Evolutionary conservation across 129 eudicot genomes (phyloP).

Genomic region (Centella asiatica): DNA sequence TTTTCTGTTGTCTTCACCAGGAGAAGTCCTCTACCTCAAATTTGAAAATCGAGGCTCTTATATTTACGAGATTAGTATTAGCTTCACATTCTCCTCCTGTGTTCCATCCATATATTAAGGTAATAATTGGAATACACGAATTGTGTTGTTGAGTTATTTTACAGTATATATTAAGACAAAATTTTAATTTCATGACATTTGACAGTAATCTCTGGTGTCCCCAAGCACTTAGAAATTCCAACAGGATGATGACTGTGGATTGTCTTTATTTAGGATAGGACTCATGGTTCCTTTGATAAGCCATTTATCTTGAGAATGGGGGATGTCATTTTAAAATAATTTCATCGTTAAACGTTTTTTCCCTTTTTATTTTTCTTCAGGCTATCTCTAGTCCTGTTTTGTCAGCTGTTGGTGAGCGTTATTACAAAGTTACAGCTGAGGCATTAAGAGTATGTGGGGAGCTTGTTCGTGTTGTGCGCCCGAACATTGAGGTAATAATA

Average conservation of each 20-base stretch:
- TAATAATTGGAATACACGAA: conserved; percentile 19
- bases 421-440: conserved; percentile 98
- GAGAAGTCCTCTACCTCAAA: conserved; percentile 95
- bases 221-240: no score
- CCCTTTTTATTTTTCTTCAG: conserved; percentile 22
- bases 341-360: no score
- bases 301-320: no score
- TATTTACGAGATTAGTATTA: conserved; percentile 82
- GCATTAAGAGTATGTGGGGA: conserved; percentile 99
- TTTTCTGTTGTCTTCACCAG: conserved; percentile 31
- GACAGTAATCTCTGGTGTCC: background rate
- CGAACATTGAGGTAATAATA: conserved; percentile 53
- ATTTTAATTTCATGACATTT: background rate
- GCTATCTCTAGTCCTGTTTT: conserved; percentile 83
- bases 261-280: no score
- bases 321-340: no score
- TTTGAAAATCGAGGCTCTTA: conserved; percentile 93
- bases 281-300: no score
- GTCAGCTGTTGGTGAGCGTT: conserved; percentile 94
- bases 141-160: background rate
- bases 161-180: background rate
- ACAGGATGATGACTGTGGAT: no score
- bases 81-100: conserved; percentile 94
- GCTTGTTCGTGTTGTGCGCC: conserved; percentile 94
- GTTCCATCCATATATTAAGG: conserved; percentile 94